Base-by-base conservation (phyloP, 23 red algal species). In the Agarophyton chilense region DNA sequence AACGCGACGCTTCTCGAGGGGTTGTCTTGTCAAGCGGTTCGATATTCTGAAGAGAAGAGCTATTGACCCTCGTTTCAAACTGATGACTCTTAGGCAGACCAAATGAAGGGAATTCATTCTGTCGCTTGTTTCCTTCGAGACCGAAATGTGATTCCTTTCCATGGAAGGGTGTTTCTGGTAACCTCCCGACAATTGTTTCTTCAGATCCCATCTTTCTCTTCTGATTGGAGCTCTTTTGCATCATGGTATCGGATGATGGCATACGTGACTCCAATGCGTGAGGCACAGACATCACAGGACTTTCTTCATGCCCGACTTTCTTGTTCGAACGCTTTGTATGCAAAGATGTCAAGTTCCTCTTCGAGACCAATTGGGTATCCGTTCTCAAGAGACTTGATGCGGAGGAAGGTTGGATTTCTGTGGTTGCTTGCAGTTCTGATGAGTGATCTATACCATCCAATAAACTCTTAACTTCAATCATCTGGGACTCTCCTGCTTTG, bases 401-500 rank as follows among this genome's bases (percentile, higher is more conserved):
- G 47, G 77, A 45, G 77, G 33, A 55, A 29, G 18, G 9, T 17
- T 29, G 8, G 10, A 29, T 65, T 4, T 35, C 16, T 65, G 60
- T 2, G 44, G 44, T 47, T 65, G 32, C 1, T 18, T 61, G 56
- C 4, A 5, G 14, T 31, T 31, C 17, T 25, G 60, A 13, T 14
- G 60, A 65, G 1, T 35, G 60, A 38, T 38, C 35, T 65, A 65
- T 31, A 2, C 25, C 31, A 6, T 74, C 43, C 68, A 74, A 47
- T 13, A 74, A 18, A 13, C 29, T 29, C 24, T 39, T 74, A 25
- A 74, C 68, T 5, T 74, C 68, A 47, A 21, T 39, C 41, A 74
- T 74, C 47, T 74, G 68, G 47, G 68, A 74, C 12, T 47, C 43
- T 46, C 50, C 71, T 10, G 71, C 35, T 76, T 76, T 31, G 71